These are phyloP conservation scores for Populus deltoides DNA, from an alignment of 345 rosid species.

Conservation along the genomic window DNA sequence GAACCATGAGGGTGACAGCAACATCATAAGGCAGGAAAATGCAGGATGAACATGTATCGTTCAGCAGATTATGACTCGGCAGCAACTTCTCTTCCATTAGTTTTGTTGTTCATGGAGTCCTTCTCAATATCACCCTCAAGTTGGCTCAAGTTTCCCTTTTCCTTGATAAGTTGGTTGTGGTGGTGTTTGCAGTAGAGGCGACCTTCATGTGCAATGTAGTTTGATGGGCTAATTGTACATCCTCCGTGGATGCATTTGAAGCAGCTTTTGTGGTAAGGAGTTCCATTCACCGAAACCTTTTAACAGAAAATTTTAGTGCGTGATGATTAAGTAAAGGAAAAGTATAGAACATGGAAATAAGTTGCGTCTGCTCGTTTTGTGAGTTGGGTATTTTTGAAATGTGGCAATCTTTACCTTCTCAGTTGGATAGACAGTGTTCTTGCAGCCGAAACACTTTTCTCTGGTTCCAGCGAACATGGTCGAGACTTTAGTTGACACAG, in stretches of 20 bases:
- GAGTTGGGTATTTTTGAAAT: not conserved
- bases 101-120: constrained; percentile 23
- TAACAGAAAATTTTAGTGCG: not conserved
- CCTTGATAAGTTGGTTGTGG: constrained; percentile 86
- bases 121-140: constrained; percentile 71
- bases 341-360: not conserved
- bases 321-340: not conserved
- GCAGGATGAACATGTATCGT: not conserved
- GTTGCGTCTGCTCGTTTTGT: not conserved
- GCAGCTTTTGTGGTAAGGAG: constrained; percentile 91
- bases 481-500: constrained; percentile 69
- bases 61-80: constrained; percentile 22
- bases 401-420: constrained; percentile 57
- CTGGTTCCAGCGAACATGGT: constrained; percentile 91
- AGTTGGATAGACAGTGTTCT: constrained; percentile 83
- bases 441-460: constrained; percentile 86
- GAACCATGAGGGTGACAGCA: not conserved
- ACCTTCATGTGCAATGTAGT: constrained; percentile 93
- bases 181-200: constrained; percentile 96
- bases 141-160: constrained; percentile 94
- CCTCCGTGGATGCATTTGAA: constrained; percentile 99
- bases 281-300: constrained; percentile 95
- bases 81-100: constrained; percentile 34
- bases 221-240: constrained; percentile 86
- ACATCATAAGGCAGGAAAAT: constrained; percentile 6